A percentile compares a stretch with the other conserved stretches of the same genome.
These are phyloP conservation scores for Ophiocordyceps sinensis DNA, from an alignment of 2,329 filamentous ascomycete genomes.

Conservation along the genomic window DNA sequence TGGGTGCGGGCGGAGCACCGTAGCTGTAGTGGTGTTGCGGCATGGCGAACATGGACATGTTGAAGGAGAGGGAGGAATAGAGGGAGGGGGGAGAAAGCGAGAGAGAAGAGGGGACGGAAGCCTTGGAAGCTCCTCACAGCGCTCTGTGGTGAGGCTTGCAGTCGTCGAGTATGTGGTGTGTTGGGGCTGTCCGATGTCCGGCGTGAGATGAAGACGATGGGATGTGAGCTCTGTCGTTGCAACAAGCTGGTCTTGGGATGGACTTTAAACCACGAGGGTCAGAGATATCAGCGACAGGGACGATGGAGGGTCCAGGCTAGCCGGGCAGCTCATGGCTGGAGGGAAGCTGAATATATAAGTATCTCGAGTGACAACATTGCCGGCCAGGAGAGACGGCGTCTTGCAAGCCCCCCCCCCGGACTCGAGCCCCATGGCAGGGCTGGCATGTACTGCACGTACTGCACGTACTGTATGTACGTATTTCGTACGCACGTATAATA, in stretches of 20 bases:
- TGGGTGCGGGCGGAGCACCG: slow-evolving; percentile 16
- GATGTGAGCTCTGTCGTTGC: background rate
- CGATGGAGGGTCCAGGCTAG: background rate
- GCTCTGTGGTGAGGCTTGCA: background rate
- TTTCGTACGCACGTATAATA: too few species aligned
- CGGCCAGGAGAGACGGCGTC: slow-evolving; percentile 1
- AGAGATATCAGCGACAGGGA: background rate
- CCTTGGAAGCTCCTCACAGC: background rate
- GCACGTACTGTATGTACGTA: background rate
- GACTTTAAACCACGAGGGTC: background rate
- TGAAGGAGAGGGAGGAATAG: slow-evolving; percentile 5
- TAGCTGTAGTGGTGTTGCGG: slow-evolving; percentile 19
- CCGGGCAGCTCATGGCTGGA: background rate
- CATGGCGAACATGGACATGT: slow-evolving; percentile 22
- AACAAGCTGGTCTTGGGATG: too few species aligned
- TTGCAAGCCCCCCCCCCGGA: slow-evolving; percentile 1
- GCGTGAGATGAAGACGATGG: background rate
- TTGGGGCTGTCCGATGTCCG: background rate
- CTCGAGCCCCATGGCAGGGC: slow-evolving; percentile 2
- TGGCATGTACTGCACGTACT: slow-evolving; percentile 1
- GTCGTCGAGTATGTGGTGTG: background rate
- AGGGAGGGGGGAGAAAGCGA: background rate
- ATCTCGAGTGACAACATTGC: slow-evolving; percentile 9
- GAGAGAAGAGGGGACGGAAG: background rate
- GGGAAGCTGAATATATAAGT: slow-evolving; percentile 16